Evolutionary conservation across 306 rosid genomes (phyloP).

Genomic region (Sophora flavescens): DNA sequence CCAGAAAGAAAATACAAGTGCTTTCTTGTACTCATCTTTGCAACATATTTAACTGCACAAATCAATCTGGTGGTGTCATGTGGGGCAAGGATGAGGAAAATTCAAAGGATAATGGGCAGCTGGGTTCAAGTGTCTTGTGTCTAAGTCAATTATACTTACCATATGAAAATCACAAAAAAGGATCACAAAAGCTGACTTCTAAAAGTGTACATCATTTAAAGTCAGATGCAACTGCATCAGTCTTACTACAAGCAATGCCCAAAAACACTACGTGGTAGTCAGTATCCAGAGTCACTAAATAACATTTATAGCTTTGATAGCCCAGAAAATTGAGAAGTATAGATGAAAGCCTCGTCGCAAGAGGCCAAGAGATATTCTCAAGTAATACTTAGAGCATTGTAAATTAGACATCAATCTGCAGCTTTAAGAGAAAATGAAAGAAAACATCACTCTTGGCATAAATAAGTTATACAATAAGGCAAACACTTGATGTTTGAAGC

Average conservation of each 20-base stretch:
- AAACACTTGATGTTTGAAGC: not conserved
- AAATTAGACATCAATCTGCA: too few relatives aligned
- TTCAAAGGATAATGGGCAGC: not conserved
- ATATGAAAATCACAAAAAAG: not conserved
- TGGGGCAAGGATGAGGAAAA: not conserved
- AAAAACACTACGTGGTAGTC: conserved; percentile 2
- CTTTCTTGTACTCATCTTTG: not conserved
- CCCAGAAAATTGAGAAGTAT: not conserved
- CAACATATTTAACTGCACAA: not conserved
- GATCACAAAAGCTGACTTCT: not conserved
- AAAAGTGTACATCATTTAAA: not conserved
- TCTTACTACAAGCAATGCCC: not conserved
- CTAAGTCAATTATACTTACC: not conserved
- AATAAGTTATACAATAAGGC: not conserved
- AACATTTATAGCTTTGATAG: conserved; percentile 22
- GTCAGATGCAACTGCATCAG: conserved; percentile 17
- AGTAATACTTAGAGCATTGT: too few relatives aligned
- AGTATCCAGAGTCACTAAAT: conserved; percentile 6
- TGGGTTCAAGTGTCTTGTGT: not conserved
- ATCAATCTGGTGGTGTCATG: not conserved
- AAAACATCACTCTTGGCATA: not conserved
- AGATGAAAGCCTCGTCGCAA: too few relatives aligned
- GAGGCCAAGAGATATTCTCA: too few relatives aligned
- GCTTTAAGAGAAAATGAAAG: not conserved
- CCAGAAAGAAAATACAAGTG: not conserved